phyloP scores from a whole-genome alignment of 1,139 yeast species.

The Yamadazyma atlantica region DNA sequence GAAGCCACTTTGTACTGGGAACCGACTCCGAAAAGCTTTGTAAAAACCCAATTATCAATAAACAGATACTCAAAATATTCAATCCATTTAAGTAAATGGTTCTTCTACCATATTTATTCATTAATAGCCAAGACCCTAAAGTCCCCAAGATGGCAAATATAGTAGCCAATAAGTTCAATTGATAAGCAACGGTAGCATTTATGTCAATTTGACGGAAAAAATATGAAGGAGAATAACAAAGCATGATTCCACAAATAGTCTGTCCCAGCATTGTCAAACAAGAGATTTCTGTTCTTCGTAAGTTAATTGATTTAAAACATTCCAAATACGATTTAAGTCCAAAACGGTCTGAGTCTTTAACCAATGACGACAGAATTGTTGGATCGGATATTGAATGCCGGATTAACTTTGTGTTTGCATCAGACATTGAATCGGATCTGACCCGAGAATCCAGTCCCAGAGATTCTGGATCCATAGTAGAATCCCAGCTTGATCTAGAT shows the following conservation, averaged over 20 bases:
- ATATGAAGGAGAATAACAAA: conserved; percentile 23
- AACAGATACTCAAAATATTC: conserved; percentile 17
- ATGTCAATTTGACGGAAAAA: conserved; percentile 24
- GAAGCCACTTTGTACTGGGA: conserved; percentile 18
- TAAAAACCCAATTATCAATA: conserved; percentile 27
- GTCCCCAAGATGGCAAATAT: conserved; percentile 20
- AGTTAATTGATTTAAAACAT: conserved; percentile 21
- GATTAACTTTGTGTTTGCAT: neutral
- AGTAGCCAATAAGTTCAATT: conserved; percentile 25
- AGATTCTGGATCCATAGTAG: too few relatives aligned
- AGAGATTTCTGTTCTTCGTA: conserved; percentile 23
- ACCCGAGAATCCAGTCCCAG: neutral
- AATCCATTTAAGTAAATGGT: conserved; percentile 23
- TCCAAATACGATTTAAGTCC: conserved; percentile 8
- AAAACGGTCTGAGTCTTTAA: neutral
- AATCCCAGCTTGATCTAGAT: neutral
- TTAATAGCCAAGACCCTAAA: conserved; percentile 20
- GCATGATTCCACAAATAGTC: conserved; percentile 20
- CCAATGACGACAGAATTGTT: too few relatives aligned
- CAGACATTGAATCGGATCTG: neutral
- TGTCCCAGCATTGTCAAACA: conserved; percentile 23
- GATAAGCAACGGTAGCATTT: conserved; percentile 17
- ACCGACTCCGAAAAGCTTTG: conserved; percentile 20
- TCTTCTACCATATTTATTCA: conserved; percentile 20
- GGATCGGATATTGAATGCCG: neutral